These are phyloP conservation scores for Epichloe coenophiala DNA, from an alignment of 2,329 filamentous ascomycete species.

Conservation along the genomic window DNA sequence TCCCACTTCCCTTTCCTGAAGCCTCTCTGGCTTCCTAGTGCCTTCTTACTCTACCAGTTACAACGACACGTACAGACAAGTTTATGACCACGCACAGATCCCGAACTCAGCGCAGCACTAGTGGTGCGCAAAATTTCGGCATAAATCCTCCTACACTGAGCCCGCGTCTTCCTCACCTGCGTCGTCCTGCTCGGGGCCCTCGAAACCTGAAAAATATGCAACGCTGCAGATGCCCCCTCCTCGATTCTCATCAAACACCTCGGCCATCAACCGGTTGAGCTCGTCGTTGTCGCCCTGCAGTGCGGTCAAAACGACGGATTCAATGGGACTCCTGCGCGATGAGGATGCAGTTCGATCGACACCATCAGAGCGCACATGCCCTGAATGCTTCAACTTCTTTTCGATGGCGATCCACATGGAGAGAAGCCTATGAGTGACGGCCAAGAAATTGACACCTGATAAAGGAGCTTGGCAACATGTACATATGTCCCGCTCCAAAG, in stretches of 20 bases:
- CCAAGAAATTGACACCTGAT: background rate
- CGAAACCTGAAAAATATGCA: background rate
- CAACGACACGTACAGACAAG: too few species aligned
- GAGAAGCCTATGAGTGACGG: background rate
- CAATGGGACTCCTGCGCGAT: background rate
- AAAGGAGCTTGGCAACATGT: background rate
- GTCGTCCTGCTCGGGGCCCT: background rate
- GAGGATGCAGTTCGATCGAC: background rate
- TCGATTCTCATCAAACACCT: background rate
- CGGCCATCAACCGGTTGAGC: background rate
- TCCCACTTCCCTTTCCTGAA: too few species aligned
- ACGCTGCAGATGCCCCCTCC: background rate
- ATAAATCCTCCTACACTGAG: background rate
- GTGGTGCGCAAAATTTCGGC: too few species aligned
- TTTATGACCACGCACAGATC: too few species aligned
- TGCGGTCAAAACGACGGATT: background rate
- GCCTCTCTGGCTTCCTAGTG: too few species aligned
- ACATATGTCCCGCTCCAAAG: background rate
- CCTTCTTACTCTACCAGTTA: too few species aligned
- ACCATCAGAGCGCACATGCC: background rate
- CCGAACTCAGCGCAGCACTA: too few species aligned
- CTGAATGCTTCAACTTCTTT: background rate
- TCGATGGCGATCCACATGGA: background rate
- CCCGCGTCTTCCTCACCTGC: background rate
- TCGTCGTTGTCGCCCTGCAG: background rate